These are phyloP conservation scores for Chrysoporthe austroafricana DNA, from an alignment of 2,329 filamentous ascomycete species.

Conservation along the genomic window DNA sequence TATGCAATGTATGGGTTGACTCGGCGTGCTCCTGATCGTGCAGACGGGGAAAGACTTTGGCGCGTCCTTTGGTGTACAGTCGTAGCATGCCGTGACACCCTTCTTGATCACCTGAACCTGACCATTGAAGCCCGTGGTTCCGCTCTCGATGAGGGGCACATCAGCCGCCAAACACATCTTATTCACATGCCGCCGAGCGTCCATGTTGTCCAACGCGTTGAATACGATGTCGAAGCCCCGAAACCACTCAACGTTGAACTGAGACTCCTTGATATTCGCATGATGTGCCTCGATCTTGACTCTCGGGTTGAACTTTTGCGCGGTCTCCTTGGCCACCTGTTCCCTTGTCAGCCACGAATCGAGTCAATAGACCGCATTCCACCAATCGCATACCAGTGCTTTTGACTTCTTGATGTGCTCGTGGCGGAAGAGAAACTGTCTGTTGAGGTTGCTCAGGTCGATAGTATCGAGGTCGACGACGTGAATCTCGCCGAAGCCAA, in stretches of 20 bases:
- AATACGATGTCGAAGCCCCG: constrained; percentile 82
- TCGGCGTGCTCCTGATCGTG: constrained; percentile 94
- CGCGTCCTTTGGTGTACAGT: constrained; percentile 86
- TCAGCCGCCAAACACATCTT: constrained; percentile 94
- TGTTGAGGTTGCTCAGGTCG: constrained; percentile 95
- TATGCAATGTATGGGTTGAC: constrained; percentile 96
- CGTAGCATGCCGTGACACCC: constrained; percentile 91
- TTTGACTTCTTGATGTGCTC: constrained; percentile 99
- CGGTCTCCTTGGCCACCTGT: constrained; percentile 80
- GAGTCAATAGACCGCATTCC: constrained; percentile 24
- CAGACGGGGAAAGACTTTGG: constrained; percentile 96
- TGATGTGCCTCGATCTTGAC: constrained; percentile 88
- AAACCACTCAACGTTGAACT: constrained; percentile 91
- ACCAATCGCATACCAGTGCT: constrained; percentile 69
- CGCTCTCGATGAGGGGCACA: constrained; percentile 91
- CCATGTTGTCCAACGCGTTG: constrained; percentile 95
- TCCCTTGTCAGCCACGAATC: constrained; percentile 38
- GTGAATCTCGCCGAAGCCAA: constrained; percentile 90
- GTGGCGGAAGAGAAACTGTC: constrained; percentile 94
- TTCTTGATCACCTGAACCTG: constrained; percentile 97
- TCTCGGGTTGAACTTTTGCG: constrained; percentile 85
- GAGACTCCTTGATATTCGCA: constrained; percentile 88
- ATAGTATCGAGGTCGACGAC: constrained; percentile 98
- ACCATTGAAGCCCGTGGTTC: constrained; percentile 96
- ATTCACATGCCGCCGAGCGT: constrained; percentile 93